Conservation (phyloP, 345 rosid genomes). For the Pelargonium nanum region DNA sequence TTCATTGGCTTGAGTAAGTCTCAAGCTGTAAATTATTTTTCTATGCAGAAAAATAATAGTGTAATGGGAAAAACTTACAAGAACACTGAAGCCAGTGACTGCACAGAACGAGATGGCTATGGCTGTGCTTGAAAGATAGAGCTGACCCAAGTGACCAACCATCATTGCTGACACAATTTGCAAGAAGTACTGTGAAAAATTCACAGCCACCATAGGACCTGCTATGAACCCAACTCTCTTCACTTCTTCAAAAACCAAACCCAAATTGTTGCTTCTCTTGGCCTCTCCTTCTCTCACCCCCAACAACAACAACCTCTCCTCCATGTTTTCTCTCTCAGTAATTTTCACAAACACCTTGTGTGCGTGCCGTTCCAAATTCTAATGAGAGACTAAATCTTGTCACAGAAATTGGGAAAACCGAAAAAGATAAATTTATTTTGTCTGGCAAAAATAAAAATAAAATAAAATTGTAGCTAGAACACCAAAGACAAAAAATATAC, state of each 20-base stretch:
- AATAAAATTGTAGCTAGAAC: too few species aligned
- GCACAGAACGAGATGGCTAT: slow-evolving; percentile 45
- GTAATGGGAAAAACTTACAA: slow-evolving; percentile 26
- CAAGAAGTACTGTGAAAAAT: slow-evolving; percentile 33
- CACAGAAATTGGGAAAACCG: too few species aligned
- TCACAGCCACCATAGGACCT: slow-evolving; percentile 55
- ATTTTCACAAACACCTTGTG: background rate
- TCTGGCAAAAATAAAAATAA: too few species aligned
- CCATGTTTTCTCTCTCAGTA: slow-evolving; percentile 8
- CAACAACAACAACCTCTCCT: slow-evolving; percentile 11
- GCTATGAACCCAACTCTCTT: slow-evolving; percentile 38
- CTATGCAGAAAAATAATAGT: too few species aligned
- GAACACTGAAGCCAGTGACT: slow-evolving; percentile 58
- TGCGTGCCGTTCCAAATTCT: too few species aligned
- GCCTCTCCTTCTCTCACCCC: slow-evolving; percentile 9
- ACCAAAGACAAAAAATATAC: too few species aligned
- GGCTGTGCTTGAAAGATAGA: slow-evolving; percentile 54
- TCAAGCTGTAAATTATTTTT: too few species aligned
- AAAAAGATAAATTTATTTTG: too few species aligned
- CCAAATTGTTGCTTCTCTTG: slow-evolving; percentile 8
- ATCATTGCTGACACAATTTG: slow-evolving; percentile 51
- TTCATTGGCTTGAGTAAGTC: too few species aligned
- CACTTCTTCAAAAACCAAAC: slow-evolving; percentile 24
- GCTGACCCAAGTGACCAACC: slow-evolving; percentile 70
- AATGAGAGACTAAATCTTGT: too few species aligned